Percentiles rank a stretch among this genome's conserved stretches.
Evolutionary conservation across 495 filamentous ascomycete species (phyloP).

Genomic region (Neurospora tetraspora): DNA sequence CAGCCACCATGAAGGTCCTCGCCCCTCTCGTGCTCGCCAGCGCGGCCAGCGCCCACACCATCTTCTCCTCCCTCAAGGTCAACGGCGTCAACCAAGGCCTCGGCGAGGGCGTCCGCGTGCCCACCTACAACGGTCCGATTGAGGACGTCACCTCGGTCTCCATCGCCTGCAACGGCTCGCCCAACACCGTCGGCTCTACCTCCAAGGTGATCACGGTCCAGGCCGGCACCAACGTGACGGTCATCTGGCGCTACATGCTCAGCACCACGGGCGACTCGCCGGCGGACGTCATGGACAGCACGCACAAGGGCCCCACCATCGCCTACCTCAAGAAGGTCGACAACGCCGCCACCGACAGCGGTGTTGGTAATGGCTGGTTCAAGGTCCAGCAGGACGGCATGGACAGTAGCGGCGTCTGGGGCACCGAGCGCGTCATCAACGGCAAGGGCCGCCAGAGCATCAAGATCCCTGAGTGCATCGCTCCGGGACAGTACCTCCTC

Average conservation of each 20-base stretch:
- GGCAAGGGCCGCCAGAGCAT: conserved; percentile 35
- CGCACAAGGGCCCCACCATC: conserved; percentile 35
- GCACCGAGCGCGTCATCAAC: conserved; percentile 36
- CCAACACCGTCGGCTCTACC: conserved; percentile 38
- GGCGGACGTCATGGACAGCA: conserved; percentile 37
- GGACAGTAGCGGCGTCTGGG: conserved; percentile 31
- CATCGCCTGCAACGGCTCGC: conserved; percentile 45
- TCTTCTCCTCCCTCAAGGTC: conserved; percentile 22
- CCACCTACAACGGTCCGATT: conserved; percentile 36
- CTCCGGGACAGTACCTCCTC: conserved; percentile 40
- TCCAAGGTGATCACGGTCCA: conserved; percentile 26
- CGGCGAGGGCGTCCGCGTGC: conserved; percentile 18
- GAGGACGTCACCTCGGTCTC: conserved; percentile 40
- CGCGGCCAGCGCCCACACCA: conserved; percentile 23
- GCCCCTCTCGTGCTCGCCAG: conserved; percentile 13
- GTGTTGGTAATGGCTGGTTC: conserved; percentile 37
- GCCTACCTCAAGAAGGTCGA: conserved; percentile 43
- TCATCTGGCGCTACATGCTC: conserved; percentile 40
- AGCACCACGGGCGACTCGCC: conserved; percentile 26
- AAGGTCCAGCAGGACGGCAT: conserved; percentile 40
- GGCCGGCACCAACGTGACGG: conserved; percentile 19
- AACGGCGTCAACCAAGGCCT: conserved; percentile 20
- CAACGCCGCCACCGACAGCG: conserved; percentile 32
- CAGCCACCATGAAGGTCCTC: conserved; percentile 19
- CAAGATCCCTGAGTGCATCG: conserved; percentile 35